Percentiles rank a stretch among this genome's conserved stretches.
Conservation (phyloP, 352 stramenopile genomes). For the Phytophthora crassamura region DNA sequence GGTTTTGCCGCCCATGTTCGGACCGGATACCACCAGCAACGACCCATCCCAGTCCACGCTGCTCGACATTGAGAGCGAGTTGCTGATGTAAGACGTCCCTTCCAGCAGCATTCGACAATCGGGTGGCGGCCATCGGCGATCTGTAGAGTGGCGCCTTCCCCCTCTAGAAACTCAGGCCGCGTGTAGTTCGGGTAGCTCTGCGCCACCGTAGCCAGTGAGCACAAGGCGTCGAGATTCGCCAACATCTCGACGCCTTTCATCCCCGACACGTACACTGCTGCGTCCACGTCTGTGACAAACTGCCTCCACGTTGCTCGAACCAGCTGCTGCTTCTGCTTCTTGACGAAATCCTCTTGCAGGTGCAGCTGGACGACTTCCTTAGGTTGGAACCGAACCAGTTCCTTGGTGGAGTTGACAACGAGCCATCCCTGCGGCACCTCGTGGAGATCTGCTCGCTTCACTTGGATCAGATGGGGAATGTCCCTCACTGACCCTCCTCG, state of each 20-base stretch:
- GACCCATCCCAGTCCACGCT: constrained; percentile 11
- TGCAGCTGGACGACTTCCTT: constrained; percentile 47
- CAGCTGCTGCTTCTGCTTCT: constrained; percentile 41
- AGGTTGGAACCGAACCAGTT: constrained; percentile 49
- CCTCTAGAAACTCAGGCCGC: constrained; percentile 36
- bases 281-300: constrained; percentile 45
- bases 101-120: constrained; percentile 56
- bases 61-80: constrained; percentile 38
- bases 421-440: constrained; percentile 47
- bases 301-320: constrained; percentile 48
- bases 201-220: constrained; percentile 61
- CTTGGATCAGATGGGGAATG: constrained; percentile 42
- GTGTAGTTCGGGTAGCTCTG: constrained; percentile 56
- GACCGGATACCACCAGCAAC: constrained; percentile 71
- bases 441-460: constrained; percentile 28
- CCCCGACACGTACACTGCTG: constrained; percentile 40
- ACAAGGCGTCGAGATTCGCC: constrained; percentile 66
- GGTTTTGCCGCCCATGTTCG: constrained; percentile 89
- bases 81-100: constrained; percentile 46
- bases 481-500: constrained; percentile 32
- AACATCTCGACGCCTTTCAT: constrained; percentile 56
- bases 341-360: constrained; percentile 38
- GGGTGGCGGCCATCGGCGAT: constrained; percentile 65
- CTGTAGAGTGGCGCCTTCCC: constrained; percentile 32
- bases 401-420: constrained; percentile 55